Percentiles rank a stretch among this genome's conserved stretches.
Evolutionary conservation across 768 basidiomycete species (phyloP).

Genomic region (Arthromyces matolae): DNA sequence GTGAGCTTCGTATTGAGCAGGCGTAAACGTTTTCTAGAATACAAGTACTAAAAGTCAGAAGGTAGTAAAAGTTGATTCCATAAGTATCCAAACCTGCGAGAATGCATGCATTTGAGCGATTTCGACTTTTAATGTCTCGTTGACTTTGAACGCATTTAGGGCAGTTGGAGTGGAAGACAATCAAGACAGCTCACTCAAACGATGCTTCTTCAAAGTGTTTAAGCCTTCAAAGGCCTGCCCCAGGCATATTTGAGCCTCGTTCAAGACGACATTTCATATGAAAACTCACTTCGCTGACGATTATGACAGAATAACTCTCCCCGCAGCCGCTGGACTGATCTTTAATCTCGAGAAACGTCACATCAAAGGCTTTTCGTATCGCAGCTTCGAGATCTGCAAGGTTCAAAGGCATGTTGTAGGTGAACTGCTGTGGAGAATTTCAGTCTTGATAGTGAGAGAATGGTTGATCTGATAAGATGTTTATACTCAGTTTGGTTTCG

Average conservation of each 20-base stretch:
- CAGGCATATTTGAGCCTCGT: too few relatives aligned
- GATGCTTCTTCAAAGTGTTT: conserved; percentile 72
- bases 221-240: conserved; percentile 78
- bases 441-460: neutral
- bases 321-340: conserved; percentile 83
- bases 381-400: conserved; percentile 52
- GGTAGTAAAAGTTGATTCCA: neutral
- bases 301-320: conserved; percentile 66
- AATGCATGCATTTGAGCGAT: conserved; percentile 86
- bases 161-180: neutral
- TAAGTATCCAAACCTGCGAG: conserved; percentile 60
- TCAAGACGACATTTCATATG: too few relatives aligned
- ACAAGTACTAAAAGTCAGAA: neutral
- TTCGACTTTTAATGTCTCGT: conserved; percentile 67
- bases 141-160: conserved; percentile 45
- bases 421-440: neutral
- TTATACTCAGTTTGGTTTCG: neutral
- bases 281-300: conserved; percentile 73
- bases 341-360: conserved; percentile 66
- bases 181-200: conserved; percentile 53
- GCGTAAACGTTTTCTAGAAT: conserved; percentile 68
- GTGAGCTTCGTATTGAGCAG: conserved; percentile 54
- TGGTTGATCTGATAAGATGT: conserved; percentile 23
- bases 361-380: conserved; percentile 59
- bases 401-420: conserved; percentile 59